These are phyloP conservation scores for Trichodelitschia bisporula DNA, from an alignment of 495 filamentous ascomycete species.

Conservation along the genomic window DNA sequence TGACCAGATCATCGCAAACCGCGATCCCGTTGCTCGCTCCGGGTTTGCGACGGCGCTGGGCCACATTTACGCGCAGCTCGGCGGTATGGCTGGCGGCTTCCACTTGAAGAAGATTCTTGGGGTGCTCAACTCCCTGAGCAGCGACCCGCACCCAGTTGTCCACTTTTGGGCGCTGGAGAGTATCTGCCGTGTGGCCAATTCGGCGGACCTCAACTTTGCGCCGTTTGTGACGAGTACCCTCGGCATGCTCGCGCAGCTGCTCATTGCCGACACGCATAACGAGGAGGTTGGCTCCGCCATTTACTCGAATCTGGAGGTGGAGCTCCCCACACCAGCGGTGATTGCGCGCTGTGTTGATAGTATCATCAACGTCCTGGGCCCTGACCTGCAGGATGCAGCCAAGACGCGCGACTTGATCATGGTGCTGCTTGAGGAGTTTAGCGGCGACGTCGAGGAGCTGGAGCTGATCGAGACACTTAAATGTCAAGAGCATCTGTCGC, in stretches of 20 bases:
- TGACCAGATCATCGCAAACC: slow-evolving; percentile 76
- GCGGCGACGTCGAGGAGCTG: slow-evolving; percentile 48
- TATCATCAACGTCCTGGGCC: slow-evolving; percentile 83
- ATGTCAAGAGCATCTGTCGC: slow-evolving; percentile 72
- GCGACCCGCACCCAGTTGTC: slow-evolving; percentile 85
- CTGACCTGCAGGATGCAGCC: slow-evolving; percentile 80
- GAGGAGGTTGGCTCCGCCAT: slow-evolving; percentile 50
- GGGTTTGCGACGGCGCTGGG: slow-evolving; percentile 87
- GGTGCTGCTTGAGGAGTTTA: slow-evolving; percentile 62
- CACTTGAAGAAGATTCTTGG: slow-evolving; percentile 91
- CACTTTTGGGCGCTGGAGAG: slow-evolving; percentile 92
- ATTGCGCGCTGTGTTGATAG: slow-evolving; percentile 83
- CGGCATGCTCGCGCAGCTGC: slow-evolving; percentile 80
- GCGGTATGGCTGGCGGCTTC: slow-evolving; percentile 94
- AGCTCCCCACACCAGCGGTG: slow-evolving; percentile 52
- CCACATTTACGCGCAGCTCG: slow-evolving; percentile 81
- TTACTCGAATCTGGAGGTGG: slow-evolving; percentile 72
- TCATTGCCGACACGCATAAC: slow-evolving; percentile 76
- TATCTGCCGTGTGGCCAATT: slow-evolving; percentile 67
- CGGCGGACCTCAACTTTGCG: slow-evolving; percentile 78
- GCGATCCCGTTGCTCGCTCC: slow-evolving; percentile 78
- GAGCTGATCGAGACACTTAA: slow-evolving; percentile 52
- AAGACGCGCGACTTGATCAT: slow-evolving; percentile 81
- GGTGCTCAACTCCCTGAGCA: slow-evolving; percentile 84
- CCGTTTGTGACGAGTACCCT: slow-evolving; percentile 72